Base-by-base conservation (phyloP, 306 rosid genomes). In the Comarum palustre region DNA sequence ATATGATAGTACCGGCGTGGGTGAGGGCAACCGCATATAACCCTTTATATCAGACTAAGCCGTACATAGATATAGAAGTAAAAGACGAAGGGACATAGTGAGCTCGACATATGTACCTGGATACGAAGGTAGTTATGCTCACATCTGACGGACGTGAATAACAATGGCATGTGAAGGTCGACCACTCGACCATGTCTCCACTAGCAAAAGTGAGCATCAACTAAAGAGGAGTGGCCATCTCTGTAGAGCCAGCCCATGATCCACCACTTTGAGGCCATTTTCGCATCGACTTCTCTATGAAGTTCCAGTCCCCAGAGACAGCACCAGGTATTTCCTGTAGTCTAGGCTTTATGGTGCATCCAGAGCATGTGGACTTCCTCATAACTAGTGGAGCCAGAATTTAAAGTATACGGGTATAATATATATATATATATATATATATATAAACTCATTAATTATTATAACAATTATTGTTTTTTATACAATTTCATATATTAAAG, bases 261-360 rank as follows among this genome's bases (percentile, higher is more conserved):
- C 64, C 64, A 64, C 74, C 74, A 70, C 50, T 70, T 52, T 52
- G 74, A 38, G 2, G 74, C 74, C 74, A 70, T 54, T 36, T 70
- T 70, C 8, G 51, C 74, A 16, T 70, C 29, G 24, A 36, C 17
- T 52, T 52, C 51, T 38, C 65, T 0, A 3, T 34, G 74, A 52
- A 52, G 74, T 54, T 41, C 74, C 74, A 36, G 50, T 70, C 65
- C 74, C 65, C 24, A 70, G 50, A 11, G 74, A 70, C 19, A 70
- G 65, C 65, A 70, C 22, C 3, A 70, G n/a, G 50, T 70, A 52
- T 52, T 70, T 70, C 0, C 45, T 42, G 57, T 20, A 38, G n/a
- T 70, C 22, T 15, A 38, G 64, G 45, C 74, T 70, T 54, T 70
- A 65, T 52, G 74, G 74, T 36, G 65, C 8, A 4, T 48, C 25